These are phyloP conservation scores for Ambrosiella beaveri DNA, from an alignment of 2,329 filamentous ascomycete species.

Conservation along the genomic window DNA sequence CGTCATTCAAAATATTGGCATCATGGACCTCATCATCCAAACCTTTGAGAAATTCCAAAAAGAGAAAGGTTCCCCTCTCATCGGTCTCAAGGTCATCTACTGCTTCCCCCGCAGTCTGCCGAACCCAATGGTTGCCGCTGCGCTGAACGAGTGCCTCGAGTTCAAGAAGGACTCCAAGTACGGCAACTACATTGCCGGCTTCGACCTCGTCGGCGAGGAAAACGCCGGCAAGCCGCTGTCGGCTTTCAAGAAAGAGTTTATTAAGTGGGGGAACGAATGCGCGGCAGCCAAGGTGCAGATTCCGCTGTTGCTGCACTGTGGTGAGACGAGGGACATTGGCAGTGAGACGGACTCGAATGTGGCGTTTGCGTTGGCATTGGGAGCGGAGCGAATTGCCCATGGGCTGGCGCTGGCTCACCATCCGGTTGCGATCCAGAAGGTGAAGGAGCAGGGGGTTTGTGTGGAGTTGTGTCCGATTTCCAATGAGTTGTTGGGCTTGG, in stretches of 20 bases:
- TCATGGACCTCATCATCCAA: constrained; percentile 42
- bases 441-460: constrained; percentile 46
- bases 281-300: constrained; percentile 32
- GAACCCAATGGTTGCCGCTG: constrained; percentile 27
- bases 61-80: constrained; percentile 29
- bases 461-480: constrained; percentile 65
- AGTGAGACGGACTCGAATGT: constrained; percentile 50
- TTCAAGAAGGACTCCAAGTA: constrained; percentile 37
- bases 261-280: constrained; percentile 29
- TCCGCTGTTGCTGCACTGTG: constrained; percentile 61
- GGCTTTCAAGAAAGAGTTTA: constrained; percentile 36
- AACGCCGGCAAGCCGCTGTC: constrained; percentile 40
- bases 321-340: constrained; percentile 53
- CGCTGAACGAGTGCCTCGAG: constrained; percentile 42
- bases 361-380: constrained; percentile 47
- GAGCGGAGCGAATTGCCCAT: constrained; percentile 54
- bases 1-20: constrained; percentile 36
- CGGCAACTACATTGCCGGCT: constrained; percentile 43
- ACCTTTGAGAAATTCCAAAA: constrained; percentile 23
- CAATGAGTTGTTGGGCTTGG: constrained; percentile 57
- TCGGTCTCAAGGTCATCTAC: constrained; percentile 54
- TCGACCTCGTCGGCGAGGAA: constrained; percentile 55
- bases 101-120: constrained; percentile 48
- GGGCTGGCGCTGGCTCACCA: constrained; percentile 54
- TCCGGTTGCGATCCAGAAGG: constrained; percentile 45